Percentiles rank a stretch among this genome's conserved stretches.
Conservation (phyloP, 257 asterid genomes). For the Forsythia viridissima region DNA sequence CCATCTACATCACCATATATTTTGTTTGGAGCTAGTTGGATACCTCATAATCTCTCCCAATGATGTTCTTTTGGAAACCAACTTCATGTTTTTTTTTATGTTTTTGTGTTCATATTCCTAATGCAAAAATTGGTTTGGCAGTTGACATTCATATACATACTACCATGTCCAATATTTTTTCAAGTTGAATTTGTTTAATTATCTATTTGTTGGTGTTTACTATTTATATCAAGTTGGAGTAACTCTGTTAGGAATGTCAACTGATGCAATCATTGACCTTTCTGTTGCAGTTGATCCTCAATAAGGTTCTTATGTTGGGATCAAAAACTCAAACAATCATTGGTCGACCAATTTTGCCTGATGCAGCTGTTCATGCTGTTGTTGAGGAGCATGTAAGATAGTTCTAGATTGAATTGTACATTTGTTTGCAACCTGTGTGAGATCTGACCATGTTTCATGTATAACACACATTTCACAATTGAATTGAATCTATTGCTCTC, state of each 20-base stretch:
- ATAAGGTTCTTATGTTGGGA: conserved; percentile 88
- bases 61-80: neutral
- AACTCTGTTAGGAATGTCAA: conserved; percentile 14
- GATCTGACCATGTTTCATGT: neutral
- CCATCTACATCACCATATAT: neutral
- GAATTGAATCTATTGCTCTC: conserved; percentile 5
- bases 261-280: conserved; percentile 13
- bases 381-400: conserved; percentile 96
- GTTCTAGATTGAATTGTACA: conserved; percentile 5
- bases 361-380: conserved; percentile 92
- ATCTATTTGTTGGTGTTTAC: conserved; percentile 4
- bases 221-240: conserved; percentile 5
- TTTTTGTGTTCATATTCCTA: conserved; percentile 8
- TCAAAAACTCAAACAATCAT: conserved; percentile 71
- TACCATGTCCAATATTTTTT: conserved; percentile 5
- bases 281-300: conserved; percentile 65
- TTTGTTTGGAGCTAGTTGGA: neutral
- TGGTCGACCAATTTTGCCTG: conserved; percentile 90
- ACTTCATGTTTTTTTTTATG: neutral
- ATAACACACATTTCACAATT: neutral
- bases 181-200: neutral
- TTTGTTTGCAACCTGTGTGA: conserved; percentile 12
- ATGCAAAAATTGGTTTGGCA: conserved; percentile 2
- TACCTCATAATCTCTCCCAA: neutral
- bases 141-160: neutral